Conservation (phyloP, 345 rosid genomes). For the Sonneratia alba region DNA sequence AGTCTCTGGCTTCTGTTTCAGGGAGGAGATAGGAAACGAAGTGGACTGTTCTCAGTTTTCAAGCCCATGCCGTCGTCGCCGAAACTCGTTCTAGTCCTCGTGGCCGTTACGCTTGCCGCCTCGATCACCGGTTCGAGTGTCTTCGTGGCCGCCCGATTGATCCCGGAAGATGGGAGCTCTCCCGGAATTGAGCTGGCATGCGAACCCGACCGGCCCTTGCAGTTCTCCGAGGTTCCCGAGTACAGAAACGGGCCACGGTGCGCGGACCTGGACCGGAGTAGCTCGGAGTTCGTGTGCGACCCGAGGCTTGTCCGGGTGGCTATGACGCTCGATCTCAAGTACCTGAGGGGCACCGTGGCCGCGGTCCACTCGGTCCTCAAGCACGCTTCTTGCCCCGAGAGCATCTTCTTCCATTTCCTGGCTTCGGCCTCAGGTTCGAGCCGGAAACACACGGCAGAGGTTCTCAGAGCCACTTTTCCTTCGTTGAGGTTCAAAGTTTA, state of each 20-base stretch:
- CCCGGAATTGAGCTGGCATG: background rate
- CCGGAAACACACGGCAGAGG: conserved; percentile 7
- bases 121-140: conserved; percentile 66
- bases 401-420: conserved; percentile 60
- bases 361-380: conserved; percentile 64
- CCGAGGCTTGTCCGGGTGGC: conserved; percentile 51
- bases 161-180: conserved; percentile 14
- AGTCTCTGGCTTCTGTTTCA: conserved; percentile 27
- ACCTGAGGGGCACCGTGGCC: conserved; percentile 67
- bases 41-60: conserved; percentile 14
- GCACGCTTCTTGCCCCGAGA: conserved; percentile 73
- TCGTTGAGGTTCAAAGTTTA: conserved; percentile 45
- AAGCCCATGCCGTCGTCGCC: conserved; percentile 31
- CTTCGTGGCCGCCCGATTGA: conserved; percentile 50
- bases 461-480: conserved; percentile 46
- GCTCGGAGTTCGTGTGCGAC: conserved; percentile 20
- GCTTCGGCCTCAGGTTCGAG: conserved; percentile 24
- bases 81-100: conserved; percentile 29
- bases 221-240: conserved; percentile 52
- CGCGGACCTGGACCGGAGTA: conserved; percentile 13
- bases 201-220: background rate
- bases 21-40: conserved; percentile 21
- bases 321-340: conserved; percentile 66
- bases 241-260: conserved; percentile 46
- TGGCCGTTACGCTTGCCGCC: conserved; percentile 52